Conservation (phyloP, 1,284 basidiomycete species). For the Apiotrichum brassicae region DNA sequence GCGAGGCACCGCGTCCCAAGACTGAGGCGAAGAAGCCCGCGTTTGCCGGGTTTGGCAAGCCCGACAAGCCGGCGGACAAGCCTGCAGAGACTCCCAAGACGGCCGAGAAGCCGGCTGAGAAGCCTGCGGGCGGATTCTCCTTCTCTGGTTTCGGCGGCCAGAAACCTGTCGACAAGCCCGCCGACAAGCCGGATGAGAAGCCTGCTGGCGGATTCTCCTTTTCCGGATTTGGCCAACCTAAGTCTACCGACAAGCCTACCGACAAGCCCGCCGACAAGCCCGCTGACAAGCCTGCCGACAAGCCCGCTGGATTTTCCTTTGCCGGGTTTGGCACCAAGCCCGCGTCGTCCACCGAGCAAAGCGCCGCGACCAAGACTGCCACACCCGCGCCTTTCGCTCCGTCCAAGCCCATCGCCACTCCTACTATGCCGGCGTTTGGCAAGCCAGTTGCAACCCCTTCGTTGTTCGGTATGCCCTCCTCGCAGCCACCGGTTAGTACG, state of each 20-base stretch:
- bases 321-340: not conserved
- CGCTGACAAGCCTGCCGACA: not conserved
- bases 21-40: not conserved
- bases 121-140: slow-evolving; percentile 1
- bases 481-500: no score
- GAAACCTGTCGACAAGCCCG: not conserved
- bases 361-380: slow-evolving; percentile 2
- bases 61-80: not conserved
- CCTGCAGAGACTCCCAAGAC: not conserved
- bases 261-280: not conserved
- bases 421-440: not conserved
- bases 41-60: slow-evolving; percentile 5
- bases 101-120: not conserved
- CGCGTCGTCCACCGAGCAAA: not conserved
- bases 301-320: not conserved
- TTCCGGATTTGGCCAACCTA: not conserved
- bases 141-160: slow-evolving; percentile 1
- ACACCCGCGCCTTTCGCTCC: not conserved
- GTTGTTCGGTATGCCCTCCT: no score
- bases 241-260: slow-evolving; percentile 2
- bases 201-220: slow-evolving; percentile 2
- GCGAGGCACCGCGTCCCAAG: slow-evolving; percentile 48
- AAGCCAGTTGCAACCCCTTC: no score
- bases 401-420: not conserved
- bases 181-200: not conserved